phyloP scores from a whole-genome alignment of 129 eudicot species.

The Pulicaria dysenterica region DNA sequence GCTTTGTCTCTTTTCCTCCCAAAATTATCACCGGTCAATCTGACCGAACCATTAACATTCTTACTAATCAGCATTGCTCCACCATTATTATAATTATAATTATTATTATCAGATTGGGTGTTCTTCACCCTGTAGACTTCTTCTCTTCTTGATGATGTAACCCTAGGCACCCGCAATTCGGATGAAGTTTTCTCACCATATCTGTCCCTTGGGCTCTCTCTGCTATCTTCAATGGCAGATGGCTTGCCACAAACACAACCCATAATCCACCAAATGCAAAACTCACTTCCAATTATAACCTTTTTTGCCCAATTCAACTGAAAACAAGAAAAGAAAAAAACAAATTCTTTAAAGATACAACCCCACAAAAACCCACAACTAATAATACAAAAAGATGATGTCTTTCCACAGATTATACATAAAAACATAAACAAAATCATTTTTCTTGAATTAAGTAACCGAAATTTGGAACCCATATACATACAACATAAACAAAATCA shows the following conservation, averaged over 20 bases:
- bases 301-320: slow-evolving; percentile 26
- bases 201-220: slow-evolving; percentile 74
- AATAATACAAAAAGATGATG: slow-evolving; percentile 13
- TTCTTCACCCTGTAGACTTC: slow-evolving; percentile 47
- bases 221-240: slow-evolving; percentile 67
- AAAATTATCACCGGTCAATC: slow-evolving; percentile 47
- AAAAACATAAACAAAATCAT: slow-evolving; percentile 9
- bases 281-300: slow-evolving; percentile 41
- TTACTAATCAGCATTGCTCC: slow-evolving; percentile 65
- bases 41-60: slow-evolving; percentile 53
- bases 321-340: slow-evolving; percentile 17
- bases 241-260: slow-evolving; percentile 86
- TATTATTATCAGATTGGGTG: slow-evolving; percentile 48
- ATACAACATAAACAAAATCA: slow-evolving; percentile 8
- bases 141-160: slow-evolving; percentile 68
- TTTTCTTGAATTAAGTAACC: background rate
- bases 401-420: background rate
- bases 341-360: slow-evolving; percentile 16
- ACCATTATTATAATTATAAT: slow-evolving; percentile 44
- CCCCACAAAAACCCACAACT: slow-evolving; percentile 14
- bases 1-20: slow-evolving; percentile 64
- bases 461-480: background rate
- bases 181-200: slow-evolving; percentile 51
- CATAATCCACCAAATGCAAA: slow-evolving; percentile 47
- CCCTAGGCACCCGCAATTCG: slow-evolving; percentile 48